Evolutionary conservation across 495 filamentous ascomycete genomes (phyloP).

Genomic region (Entonaema liquescens): DNA sequence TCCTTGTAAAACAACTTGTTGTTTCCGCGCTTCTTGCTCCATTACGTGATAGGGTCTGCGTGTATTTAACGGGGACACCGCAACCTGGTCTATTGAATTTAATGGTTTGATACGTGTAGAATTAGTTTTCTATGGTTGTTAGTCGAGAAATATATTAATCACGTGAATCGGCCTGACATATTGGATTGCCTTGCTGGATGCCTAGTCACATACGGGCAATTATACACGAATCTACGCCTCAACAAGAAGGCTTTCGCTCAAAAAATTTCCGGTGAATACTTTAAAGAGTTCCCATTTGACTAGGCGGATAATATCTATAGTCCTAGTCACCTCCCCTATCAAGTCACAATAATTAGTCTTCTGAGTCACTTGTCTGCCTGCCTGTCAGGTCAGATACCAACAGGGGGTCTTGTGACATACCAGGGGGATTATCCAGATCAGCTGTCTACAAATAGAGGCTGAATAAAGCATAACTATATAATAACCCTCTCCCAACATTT

Average conservation of each 20-base stretch:
- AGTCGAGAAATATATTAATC: not conserved
- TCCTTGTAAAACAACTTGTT: no score
- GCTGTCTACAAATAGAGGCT: not conserved
- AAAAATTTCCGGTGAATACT: not conserved
- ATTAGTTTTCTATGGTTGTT: not conserved
- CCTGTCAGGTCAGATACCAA: not conserved
- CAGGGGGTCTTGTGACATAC: not conserved
- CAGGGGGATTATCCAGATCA: not conserved
- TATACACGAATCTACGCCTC: not conserved
- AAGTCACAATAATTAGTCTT: not conserved
- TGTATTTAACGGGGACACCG: not conserved
- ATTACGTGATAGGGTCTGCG: no score
- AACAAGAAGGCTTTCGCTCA: not conserved
- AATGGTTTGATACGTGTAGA: not conserved
- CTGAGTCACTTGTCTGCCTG: conserved; percentile 1
- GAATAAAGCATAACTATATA: not conserved
- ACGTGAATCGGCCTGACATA: not conserved
- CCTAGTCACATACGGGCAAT: not conserved
- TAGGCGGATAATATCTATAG: not conserved
- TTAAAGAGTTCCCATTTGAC: not conserved
- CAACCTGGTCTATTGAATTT: not conserved
- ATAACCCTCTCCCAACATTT: not conserved
- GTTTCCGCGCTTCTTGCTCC: no score
- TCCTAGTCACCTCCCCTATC: not conserved
- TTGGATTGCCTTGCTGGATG: not conserved